Base-by-base conservation (phyloP, 192 early-diverging fungal species). In the Geranomyces variabilis region DNA sequence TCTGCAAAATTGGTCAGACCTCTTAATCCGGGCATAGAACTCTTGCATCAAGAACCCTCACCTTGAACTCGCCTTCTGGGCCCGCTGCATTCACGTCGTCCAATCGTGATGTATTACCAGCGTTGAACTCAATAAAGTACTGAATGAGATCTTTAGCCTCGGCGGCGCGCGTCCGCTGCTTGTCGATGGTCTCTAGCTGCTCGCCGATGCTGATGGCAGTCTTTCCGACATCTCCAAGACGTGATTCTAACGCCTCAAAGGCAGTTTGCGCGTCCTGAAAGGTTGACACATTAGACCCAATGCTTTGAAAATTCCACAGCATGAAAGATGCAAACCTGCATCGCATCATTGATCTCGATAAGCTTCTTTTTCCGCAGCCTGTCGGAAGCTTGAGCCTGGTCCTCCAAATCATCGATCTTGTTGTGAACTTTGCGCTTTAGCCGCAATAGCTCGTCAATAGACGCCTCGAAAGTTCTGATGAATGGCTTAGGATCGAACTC, bases 141-240 rank as follows among this genome's bases (percentile, higher is more conserved):
- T 92, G 92, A 43, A 99, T 91, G 31, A 99, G 80, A 79, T 96
- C 93, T 63, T 91, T 87, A 30, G 94, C 91, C 49, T 97, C 92
- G 24, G 90, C 86, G 0, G 96, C 95, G 1, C 92, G 88, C 66
- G 90, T 86, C 63, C 93, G 81, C 63, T 99, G 95, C 69, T 92
- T 94, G 75, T 96, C 94, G 47, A 97, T 92, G 0, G 91, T 95
- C 74, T 99, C 97, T 45, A 99, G 85, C 81, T 99, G 95, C 76
- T 99, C 97, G 64, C 90, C 94, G 71, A 99, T 96, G 58, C 93
- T 86, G 47, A 98, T 91, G n/a, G 96, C 94, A 24, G 96, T 97
- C 70, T 93, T 95, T 75, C 96, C 92, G 10, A 99, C 94, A 77
- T 96, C 91, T 63, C 89, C 90, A 43, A 98, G 90, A 59, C 94